phyloP scores from a whole-genome alignment of 257 asterid species.

The Datura wrightii region DNA sequence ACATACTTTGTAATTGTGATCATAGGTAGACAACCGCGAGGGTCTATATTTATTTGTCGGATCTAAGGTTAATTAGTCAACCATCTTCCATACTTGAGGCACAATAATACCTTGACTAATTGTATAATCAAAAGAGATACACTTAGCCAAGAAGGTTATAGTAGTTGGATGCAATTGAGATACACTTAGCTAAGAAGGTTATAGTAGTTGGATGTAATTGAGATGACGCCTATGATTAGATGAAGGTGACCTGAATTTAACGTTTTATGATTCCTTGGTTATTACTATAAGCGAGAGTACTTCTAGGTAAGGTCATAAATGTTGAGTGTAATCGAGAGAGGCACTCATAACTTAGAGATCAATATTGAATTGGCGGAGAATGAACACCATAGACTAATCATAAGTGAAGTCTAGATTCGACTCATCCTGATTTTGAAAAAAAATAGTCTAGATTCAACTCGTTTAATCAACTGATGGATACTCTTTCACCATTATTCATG shows the following conservation, averaged over 20 bases:
- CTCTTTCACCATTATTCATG: not conserved
- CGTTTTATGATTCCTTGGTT: not conserved
- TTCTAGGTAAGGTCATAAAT: not conserved
- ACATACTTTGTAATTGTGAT: not conserved
- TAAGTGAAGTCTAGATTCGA: conserved; percentile 1
- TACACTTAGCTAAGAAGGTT: not conserved
- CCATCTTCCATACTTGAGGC: not conserved
- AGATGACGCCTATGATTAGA: not conserved
- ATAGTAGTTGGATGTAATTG: too few relatives aligned
- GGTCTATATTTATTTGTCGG: not conserved
- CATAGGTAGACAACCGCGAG: not conserved
- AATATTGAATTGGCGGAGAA: not conserved
- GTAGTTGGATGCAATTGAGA: not conserved
- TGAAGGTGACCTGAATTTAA: not conserved
- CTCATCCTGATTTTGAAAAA: not conserved
- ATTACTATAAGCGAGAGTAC: not conserved
- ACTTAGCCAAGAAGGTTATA: not conserved
- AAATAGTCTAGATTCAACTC: not conserved
- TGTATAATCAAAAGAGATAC: not conserved
- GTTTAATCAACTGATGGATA: not conserved
- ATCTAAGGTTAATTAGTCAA: not conserved
- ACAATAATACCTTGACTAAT: not conserved
- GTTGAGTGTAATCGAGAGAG: not conserved
- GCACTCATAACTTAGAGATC: not conserved
- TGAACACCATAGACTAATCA: not conserved